Conservation (phyloP, 1,284 basidiomycete genomes). For the Farysia itapuensis region DNA sequence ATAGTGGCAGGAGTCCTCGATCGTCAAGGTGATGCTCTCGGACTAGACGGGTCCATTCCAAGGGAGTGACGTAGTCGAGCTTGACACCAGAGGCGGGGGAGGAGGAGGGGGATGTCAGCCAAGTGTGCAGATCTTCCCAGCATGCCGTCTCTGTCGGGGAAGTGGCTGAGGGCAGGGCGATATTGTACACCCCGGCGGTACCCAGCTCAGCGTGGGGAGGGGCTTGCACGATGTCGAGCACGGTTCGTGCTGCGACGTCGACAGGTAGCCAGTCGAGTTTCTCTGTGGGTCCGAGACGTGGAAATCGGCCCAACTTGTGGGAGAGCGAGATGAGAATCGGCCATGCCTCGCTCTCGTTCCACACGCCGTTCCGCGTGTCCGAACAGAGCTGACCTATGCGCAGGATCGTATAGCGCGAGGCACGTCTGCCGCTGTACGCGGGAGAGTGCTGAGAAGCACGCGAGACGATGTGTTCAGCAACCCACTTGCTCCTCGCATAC, state of each 20-base stretch:
- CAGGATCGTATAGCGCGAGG: constrained; percentile 4
- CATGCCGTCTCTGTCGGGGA: background rate
- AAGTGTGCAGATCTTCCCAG: constrained; percentile 65
- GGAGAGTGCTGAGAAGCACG: constrained; percentile 1
- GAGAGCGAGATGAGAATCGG: constrained; percentile 62
- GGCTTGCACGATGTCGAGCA: constrained; percentile 64
- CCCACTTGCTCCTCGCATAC: constrained; percentile 64
- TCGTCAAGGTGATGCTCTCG: constrained; percentile 34
- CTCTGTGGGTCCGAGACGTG: constrained; percentile 61
- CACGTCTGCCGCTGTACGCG: background rate
- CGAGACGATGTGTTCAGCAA: constrained; percentile 66
- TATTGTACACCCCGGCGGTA: constrained; percentile 3
- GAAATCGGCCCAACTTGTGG: constrained; percentile 63
- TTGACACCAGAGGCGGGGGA: constrained; percentile 70
- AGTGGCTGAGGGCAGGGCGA: constrained; percentile 13
- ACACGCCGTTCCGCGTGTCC: constrained; percentile 65
- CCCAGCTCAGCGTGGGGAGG: constrained; percentile 2
- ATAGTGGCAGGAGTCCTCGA: constrained; percentile 16
- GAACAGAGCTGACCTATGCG: constrained; percentile 66
- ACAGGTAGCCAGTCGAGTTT: constrained; percentile 67
- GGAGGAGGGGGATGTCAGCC: constrained; percentile 66
- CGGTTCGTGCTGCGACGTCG: constrained; percentile 65
- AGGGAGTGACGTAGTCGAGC: constrained; percentile 73
- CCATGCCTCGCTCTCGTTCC: constrained; percentile 68
- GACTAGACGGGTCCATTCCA: constrained; percentile 65